phyloP scores from a whole-genome alignment of 176 grass and related monocot genomes.

The Pharus latifolius region DNA sequence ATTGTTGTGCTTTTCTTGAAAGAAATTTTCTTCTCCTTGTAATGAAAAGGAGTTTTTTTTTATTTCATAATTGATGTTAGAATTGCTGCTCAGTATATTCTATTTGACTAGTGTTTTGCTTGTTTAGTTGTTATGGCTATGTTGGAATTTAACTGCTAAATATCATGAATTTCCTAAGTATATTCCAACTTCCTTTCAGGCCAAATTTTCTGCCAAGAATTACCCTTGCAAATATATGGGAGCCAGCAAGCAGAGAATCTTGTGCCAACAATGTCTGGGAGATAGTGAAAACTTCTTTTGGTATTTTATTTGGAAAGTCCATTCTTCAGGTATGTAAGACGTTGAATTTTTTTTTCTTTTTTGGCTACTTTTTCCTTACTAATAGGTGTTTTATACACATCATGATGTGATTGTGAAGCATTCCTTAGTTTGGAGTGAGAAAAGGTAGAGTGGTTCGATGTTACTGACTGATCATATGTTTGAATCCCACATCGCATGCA shows the following conservation, averaged over 20 bases:
- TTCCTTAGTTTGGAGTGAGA: neutral
- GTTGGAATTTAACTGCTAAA: neutral
- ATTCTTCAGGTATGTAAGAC: constrained; percentile 65
- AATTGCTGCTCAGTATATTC: neutral
- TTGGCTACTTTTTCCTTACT: neutral
- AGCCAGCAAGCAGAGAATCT: constrained; percentile 73
- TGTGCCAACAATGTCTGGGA: constrained; percentile 72
- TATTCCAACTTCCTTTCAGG: constrained; percentile 14
- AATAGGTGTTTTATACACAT: neutral
- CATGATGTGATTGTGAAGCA: neutral
- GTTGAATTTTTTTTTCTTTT: constrained; percentile 1
- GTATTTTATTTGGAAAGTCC: constrained; percentile 64
- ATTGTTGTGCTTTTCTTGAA: too few relatives aligned
- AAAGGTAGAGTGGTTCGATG: neutral
- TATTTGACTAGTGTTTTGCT: neutral
- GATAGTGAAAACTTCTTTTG: constrained; percentile 62
- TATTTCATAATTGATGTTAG: neutral
- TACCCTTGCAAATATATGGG: constrained; percentile 91
- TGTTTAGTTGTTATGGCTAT: neutral
- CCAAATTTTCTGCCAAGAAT: constrained; percentile 90
- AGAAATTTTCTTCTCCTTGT: neutral
- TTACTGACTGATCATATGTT: neutral
- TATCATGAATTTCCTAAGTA: neutral
- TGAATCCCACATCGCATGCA: neutral
- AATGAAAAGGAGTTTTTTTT: too few relatives aligned